These are phyloP conservation scores for Elsinoe australis DNA, from an alignment of 2,329 filamentous ascomycete genomes.

Conservation along the genomic window DNA sequence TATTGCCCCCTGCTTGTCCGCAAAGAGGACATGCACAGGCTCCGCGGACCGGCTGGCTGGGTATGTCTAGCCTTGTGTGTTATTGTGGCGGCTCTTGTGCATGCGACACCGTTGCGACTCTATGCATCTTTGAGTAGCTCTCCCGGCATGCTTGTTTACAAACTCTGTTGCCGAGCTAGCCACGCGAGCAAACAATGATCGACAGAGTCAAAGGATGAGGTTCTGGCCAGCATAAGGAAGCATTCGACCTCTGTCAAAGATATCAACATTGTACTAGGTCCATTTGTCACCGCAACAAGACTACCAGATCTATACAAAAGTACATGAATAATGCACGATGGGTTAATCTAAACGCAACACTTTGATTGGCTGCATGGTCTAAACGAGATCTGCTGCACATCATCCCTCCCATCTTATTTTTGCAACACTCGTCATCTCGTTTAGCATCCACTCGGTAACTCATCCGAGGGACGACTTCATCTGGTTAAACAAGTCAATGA, in stretches of 20 bases:
- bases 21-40: conserved; percentile 4
- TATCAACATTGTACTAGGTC: too few relatives aligned
- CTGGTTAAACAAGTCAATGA: too few relatives aligned
- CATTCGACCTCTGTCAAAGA: too few relatives aligned
- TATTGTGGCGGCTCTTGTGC: neutral
- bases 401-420: conserved; percentile 9
- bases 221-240: neutral
- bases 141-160: neutral
- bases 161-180: neutral
- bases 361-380: conserved; percentile 11
- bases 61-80: conserved; percentile 14
- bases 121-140: neutral
- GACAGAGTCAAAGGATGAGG: neutral
- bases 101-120: conserved; percentile 1
- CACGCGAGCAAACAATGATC: conserved; percentile 10
- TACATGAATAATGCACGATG: neutral
- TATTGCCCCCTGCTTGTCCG: conserved; percentile 9
- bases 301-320: conserved; percentile 1
- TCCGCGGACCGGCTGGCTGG: neutral
- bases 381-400: conserved; percentile 12
- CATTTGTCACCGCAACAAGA: too few relatives aligned
- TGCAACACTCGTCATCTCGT: conserved; percentile 11
- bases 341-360: too few relatives aligned
- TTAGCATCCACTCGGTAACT: neutral
- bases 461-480: conserved; percentile 1